These are phyloP conservation scores for Malassezia brasiliensis DNA, from an alignment of 1,284 basidiomycete genomes.

Conservation along the genomic window DNA sequence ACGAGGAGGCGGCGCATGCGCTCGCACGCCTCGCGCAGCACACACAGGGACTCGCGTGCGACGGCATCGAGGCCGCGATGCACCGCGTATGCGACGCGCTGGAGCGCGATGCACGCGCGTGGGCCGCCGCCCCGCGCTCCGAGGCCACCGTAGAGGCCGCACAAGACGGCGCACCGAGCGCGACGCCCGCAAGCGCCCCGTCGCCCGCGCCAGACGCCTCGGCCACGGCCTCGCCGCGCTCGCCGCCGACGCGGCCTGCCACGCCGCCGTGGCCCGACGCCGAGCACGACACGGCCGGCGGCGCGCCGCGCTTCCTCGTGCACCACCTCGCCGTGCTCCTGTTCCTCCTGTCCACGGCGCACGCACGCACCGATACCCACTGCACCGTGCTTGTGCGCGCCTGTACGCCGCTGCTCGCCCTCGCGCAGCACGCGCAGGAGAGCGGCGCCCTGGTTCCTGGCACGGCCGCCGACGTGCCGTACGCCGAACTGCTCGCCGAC, in stretches of 20 bases:
- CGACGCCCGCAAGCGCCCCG: too few relatives aligned
- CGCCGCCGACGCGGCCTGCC: neutral
- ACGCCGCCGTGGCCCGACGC: neutral
- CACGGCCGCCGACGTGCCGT: neutral
- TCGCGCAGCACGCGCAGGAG: neutral
- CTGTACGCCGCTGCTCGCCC: neutral
- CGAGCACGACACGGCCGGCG: neutral
- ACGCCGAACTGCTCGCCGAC: neutral
- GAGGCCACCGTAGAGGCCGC: too few relatives aligned
- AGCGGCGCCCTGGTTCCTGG: neutral
- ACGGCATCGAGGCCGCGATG: neutral
- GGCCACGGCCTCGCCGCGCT: too few relatives aligned
- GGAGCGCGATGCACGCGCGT: neutral
- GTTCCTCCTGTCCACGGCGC: neutral
- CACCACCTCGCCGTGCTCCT: neutral
- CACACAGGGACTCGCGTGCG: neutral
- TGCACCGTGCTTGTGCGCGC: too few relatives aligned
- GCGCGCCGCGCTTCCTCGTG: neutral
- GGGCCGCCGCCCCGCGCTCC: too few relatives aligned
- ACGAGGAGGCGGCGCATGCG: neutral
- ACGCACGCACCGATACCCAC: too few relatives aligned
- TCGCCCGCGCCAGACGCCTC: too few relatives aligned
- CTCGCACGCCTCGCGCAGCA: conserved; percentile 3
- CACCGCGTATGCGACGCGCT: neutral
- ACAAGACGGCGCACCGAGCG: neutral